Evolutionary conservation across 2,329 filamentous ascomycete genomes (phyloP).

Genomic region (Neofusicoccum cordaticola): DNA sequence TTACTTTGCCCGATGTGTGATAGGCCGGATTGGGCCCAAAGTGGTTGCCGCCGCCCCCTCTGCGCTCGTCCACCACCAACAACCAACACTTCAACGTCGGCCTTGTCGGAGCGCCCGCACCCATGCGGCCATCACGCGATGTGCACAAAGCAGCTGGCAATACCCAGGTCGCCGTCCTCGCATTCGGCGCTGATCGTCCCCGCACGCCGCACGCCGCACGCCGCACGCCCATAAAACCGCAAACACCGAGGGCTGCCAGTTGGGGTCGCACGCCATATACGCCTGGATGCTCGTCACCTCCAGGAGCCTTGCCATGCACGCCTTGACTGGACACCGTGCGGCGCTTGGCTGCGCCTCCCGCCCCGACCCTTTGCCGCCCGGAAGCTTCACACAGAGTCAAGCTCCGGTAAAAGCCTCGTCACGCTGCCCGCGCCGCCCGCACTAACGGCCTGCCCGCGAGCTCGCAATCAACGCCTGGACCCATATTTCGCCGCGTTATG

Average conservation of each 20-base stretch:
- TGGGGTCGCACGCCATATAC: slow-evolving; percentile 12
- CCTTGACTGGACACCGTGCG: not conserved
- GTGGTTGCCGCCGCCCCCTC: not conserved
- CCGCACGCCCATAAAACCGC: not conserved
- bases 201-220: not conserved
- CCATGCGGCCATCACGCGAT: not conserved
- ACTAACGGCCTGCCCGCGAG: not conserved
- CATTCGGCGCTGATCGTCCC: not conserved
- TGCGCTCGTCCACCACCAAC: not conserved
- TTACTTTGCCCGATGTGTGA: slow-evolving; percentile 1
- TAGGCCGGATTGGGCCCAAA: not conserved
- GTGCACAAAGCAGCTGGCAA: not conserved
- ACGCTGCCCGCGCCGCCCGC: not conserved
- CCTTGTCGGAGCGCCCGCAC: not conserved
- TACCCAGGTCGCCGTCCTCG: not conserved
- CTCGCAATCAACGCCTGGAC: not conserved
- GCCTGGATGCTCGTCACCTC: slow-evolving; percentile 5
- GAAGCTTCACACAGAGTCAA: not conserved
- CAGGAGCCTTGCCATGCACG: not conserved
- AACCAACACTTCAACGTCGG: not conserved
- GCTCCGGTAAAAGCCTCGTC: not conserved
- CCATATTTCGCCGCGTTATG: not conserved
- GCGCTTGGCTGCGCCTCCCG: too few relatives aligned
- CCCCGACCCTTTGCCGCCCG: not conserved
- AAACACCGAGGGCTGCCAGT: not conserved